These are phyloP conservation scores for Phtheirospermum japonicum DNA, from an alignment of 257 asterid genomes.

Conservation along the genomic window DNA sequence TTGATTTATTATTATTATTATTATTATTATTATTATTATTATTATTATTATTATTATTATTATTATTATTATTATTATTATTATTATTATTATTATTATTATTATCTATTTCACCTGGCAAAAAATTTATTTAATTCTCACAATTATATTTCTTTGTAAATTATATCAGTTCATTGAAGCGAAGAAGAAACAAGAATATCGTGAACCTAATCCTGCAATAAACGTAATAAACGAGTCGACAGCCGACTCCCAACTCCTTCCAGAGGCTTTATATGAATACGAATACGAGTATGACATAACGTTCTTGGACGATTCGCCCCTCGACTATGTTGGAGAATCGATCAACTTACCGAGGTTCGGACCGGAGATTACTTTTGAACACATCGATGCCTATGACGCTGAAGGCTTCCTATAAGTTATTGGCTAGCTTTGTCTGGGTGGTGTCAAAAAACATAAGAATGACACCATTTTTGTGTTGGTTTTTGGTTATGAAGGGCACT, in stretches of 20 bases:
- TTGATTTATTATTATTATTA: too few relatives aligned
- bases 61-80: too few relatives aligned
- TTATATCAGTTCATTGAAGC: constrained; percentile 46
- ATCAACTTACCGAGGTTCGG: constrained; percentile 37
- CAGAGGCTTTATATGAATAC: constrained; percentile 28
- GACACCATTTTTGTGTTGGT: too few relatives aligned
- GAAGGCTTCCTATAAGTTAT: constrained; percentile 21
- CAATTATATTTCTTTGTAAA: background rate
- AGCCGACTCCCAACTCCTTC: constrained; percentile 16
- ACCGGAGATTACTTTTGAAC: constrained; percentile 28
- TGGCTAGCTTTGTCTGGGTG: too few relatives aligned
- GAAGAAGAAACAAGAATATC: constrained; percentile 29
- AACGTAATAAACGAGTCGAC: constrained; percentile 18
- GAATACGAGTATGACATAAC: constrained; percentile 37
- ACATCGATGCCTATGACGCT: constrained; percentile 29
- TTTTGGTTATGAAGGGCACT: constrained; percentile 15
- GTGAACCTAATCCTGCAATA: constrained; percentile 11
- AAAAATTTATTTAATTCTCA: background rate
- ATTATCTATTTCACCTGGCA: too few relatives aligned
- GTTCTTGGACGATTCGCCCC: constrained; percentile 46
- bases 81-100: too few relatives aligned
- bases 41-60: too few relatives aligned
- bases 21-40: too few relatives aligned
- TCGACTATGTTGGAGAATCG: constrained; percentile 38
- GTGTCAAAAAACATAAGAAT: too few relatives aligned